Evolutionary conservation across 176 grass and related monocot genomes (phyloP), one percentile per base, ranked within the genome.

Genomic region (Areca catechu): DNA sequence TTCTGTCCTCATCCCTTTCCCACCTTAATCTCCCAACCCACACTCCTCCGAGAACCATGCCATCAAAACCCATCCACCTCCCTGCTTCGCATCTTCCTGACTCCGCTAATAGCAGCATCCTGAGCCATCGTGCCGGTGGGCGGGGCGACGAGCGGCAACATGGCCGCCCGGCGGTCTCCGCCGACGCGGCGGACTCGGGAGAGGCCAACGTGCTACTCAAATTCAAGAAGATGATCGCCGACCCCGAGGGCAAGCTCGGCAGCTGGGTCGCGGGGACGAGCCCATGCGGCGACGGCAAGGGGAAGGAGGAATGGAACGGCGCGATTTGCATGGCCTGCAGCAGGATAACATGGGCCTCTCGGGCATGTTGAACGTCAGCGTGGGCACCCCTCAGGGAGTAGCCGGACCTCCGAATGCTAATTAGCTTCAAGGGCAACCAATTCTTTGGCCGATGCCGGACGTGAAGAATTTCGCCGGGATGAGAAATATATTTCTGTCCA

Each of bases 321-420:
- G 80, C 85, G 22, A 56, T 52, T 80, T 91, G 0, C 62, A 69
- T 9, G 92, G 92, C 49, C 69, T 97, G 69, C 83, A 87, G 76
- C 70, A 91, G n/a, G 92, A 97, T 78, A 66, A 53, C 53, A 70
- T 82, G 86, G 57, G 71, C 16, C 56, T 98, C 10, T 76, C 84
- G 6, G 93, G 93, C 54, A 72, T 14, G 30, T 57, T 92, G n/a
- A 72, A 92, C 66, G 50, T 10, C 30, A 12, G 30, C 30, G 9
- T 92, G 1, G n/a, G 5, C 22, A 6, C 69, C 3, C 3, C 86
- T 98, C 66, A 60, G 17, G 22, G 18, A 10, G 4, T 25, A 92
- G 3, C 48, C 4, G 0, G 25, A 66, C 22, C 74, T 98, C 17
- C 84, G 93, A 22, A 79, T 77, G 34, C 65, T 92, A n/a, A n/a